These are phyloP conservation scores for Citropsis articulata DNA, from an alignment of 345 rosid species.

Conservation along the genomic window DNA sequence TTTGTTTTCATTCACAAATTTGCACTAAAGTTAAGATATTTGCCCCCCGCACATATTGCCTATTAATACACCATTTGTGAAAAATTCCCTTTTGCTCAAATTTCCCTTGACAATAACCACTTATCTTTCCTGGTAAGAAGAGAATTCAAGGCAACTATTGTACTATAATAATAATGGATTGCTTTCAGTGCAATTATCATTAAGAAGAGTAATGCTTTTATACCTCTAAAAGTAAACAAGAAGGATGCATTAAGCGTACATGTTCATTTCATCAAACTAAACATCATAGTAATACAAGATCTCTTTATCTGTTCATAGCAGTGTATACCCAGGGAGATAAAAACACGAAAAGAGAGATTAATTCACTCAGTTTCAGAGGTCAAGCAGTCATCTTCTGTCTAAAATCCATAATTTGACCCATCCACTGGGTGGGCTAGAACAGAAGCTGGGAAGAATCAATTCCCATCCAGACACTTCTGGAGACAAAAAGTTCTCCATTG, in stretches of 20 bases:
- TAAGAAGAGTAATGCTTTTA: not conserved
- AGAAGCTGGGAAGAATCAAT: not conserved
- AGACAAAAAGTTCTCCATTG: not conserved
- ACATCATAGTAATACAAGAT: not conserved
- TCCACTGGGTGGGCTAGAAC: not conserved
- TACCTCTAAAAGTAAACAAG: not conserved
- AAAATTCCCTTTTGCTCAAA: too few species aligned
- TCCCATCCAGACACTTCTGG: not conserved
- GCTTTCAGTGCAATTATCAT: not conserved
- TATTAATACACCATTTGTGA: too few species aligned
- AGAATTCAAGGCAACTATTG: too few species aligned
- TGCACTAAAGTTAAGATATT: too few species aligned
- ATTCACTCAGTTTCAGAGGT: not conserved
- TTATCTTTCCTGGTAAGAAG: too few species aligned
- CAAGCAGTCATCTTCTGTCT: not conserved
- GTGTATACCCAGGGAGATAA: too few species aligned
- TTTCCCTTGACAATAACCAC: too few species aligned
- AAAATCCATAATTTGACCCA: not conserved
- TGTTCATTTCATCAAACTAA: not conserved
- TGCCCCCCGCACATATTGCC: too few species aligned
- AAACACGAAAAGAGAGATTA: not conserved
- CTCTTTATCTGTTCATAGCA: not conserved
- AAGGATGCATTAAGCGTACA: not conserved
- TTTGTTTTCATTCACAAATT: too few species aligned
- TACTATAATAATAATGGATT: too few species aligned